Evolutionary conservation across 2,329 filamentous ascomycete species (phyloP).

Genomic region (Penicillium olsonii): DNA sequence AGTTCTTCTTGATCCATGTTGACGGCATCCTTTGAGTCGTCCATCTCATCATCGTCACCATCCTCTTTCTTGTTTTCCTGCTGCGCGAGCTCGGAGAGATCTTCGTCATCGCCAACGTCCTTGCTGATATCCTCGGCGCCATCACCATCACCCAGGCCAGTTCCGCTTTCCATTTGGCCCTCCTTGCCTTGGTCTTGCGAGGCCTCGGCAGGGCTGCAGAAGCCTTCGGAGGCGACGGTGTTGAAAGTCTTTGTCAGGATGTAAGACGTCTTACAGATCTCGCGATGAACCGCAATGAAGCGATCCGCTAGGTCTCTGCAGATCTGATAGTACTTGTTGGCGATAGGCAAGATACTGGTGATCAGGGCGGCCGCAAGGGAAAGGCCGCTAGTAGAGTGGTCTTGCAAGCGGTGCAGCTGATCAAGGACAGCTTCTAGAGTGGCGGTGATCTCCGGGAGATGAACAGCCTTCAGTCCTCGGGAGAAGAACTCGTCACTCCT

Average conservation of each 20-base stretch:
- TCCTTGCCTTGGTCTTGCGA: constrained; percentile 68
- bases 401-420: constrained; percentile 48
- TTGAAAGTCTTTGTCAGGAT: constrained; percentile 75
- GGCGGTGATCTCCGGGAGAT: constrained; percentile 56
- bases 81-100: constrained; percentile 86
- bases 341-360: constrained; percentile 66
- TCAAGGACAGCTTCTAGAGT: constrained; percentile 49
- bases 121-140: constrained; percentile 98
- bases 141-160: constrained; percentile 90
- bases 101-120: constrained; percentile 90
- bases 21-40: constrained; percentile 50
- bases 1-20: constrained; percentile 79
- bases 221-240: constrained; percentile 79
- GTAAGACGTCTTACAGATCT: constrained; percentile 73
- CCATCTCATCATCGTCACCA: constrained; percentile 44
- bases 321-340: constrained; percentile 70
- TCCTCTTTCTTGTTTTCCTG: constrained; percentile 68
- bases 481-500: constrained; percentile 56
- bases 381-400: constrained; percentile 45
- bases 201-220: constrained; percentile 86
- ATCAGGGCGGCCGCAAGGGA: constrained; percentile 59
- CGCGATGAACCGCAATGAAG: constrained; percentile 66
- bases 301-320: constrained; percentile 60
- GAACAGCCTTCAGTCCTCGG: constrained; percentile 60
- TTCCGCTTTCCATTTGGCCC: constrained; percentile 85